These are phyloP conservation scores for Dissophora globulifera DNA, from an alignment of 192 early-diverging fungal genomes.

Conservation along the genomic window DNA sequence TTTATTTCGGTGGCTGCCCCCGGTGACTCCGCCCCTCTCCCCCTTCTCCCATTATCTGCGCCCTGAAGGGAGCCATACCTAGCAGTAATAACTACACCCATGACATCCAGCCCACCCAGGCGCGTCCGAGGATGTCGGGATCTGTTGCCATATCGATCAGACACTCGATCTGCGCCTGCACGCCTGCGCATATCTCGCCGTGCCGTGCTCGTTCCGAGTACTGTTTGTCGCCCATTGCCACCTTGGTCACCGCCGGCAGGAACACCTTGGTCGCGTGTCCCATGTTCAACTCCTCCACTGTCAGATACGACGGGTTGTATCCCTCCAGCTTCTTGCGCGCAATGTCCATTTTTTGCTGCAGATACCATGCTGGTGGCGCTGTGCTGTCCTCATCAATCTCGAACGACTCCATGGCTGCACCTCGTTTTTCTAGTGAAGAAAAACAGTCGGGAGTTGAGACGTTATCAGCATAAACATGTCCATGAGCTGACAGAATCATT, in stretches of 20 bases:
- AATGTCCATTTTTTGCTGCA: constrained; percentile 78
- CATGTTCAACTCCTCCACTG: constrained; percentile 62
- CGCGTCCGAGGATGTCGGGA: constrained; percentile 68
- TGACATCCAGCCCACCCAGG: constrained; percentile 74
- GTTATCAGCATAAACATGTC: background rate
- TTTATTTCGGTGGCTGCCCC: too few species aligned
- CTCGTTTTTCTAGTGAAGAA: constrained; percentile 46
- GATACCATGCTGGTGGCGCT: constrained; percentile 74
- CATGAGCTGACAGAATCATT: too few species aligned
- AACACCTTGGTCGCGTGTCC: constrained; percentile 73
- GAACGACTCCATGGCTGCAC: constrained; percentile 46
- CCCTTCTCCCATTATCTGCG: too few species aligned
- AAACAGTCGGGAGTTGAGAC: background rate
- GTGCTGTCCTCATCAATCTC: constrained; percentile 50
- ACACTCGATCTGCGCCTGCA: constrained; percentile 76
- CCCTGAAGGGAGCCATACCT: too few species aligned
- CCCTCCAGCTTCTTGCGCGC: constrained; percentile 75
- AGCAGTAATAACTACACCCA: constrained; percentile 22
- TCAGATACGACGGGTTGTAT: constrained; percentile 73
- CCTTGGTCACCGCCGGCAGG: constrained; percentile 54
- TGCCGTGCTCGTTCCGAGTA: constrained; percentile 59
- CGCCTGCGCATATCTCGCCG: constrained; percentile 56
- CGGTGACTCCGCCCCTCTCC: too few species aligned
- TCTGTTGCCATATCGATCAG: constrained; percentile 83
- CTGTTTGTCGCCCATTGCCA: constrained; percentile 60